Percentiles rank a stretch among this genome's conserved stretches.
Conservation (phyloP, 768 basidiomycete genomes). For the Boletus pseudo-olivaceus region DNA sequence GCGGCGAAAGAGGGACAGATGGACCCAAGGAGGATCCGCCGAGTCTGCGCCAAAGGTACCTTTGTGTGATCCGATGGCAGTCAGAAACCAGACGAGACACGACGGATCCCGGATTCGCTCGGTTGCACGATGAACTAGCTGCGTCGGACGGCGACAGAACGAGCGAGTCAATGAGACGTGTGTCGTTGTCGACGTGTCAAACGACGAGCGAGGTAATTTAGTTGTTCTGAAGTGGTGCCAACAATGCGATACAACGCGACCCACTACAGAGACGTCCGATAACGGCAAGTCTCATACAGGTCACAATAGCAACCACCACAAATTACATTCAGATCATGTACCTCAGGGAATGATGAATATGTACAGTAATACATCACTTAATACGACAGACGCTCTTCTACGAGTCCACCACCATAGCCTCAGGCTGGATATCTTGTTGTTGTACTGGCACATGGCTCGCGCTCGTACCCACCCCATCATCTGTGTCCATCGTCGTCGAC, state of each 20-base stretch:
- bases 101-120: conserved; percentile 42
- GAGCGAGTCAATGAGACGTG: neutral
- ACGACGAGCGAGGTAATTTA: conserved; percentile 8
- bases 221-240: neutral
- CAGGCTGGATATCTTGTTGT: conserved; percentile 3
- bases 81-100: conserved; percentile 42
- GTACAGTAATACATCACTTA: neutral
- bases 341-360: neutral
- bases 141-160: neutral
- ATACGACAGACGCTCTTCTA: neutral
- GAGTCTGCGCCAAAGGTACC: conserved; percentile 44
- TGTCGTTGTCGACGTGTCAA: conserved; percentile 14
- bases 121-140: conserved; percentile 1
- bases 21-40: conserved; percentile 47
- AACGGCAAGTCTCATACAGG: conserved; percentile 18
- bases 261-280: conserved; percentile 1
- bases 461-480: neutral
- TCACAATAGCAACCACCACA: conserved; percentile 18
- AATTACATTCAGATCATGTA: neutral
- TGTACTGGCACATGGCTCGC: neutral
- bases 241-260: neutral
- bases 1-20: neutral
- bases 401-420: conserved; percentile 20
- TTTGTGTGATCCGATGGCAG: conserved; percentile 34
- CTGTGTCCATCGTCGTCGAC: conserved; percentile 2